phyloP scores from a whole-genome alignment of 2,329 filamentous ascomycete species.

The Hirsutella minnesotensis region DNA sequence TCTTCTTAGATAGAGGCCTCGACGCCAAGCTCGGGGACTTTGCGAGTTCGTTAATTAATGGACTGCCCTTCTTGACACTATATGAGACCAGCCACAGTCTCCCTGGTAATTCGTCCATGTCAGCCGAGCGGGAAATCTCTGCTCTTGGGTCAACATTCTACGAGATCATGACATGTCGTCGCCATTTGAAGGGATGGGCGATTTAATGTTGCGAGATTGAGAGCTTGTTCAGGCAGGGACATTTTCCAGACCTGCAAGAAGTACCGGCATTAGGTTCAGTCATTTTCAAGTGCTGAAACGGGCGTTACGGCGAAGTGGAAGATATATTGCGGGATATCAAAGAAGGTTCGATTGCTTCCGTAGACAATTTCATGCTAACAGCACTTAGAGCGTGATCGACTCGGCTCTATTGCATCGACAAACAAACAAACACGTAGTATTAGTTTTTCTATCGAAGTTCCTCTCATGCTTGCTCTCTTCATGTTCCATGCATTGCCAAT shows the following conservation, averaged over 20 bases:
- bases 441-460: not conserved
- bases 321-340: not conserved
- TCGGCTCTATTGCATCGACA: not conserved
- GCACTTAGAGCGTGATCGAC: not conserved
- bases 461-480: not conserved
- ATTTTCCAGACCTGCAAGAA: not conserved
- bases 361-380: not conserved
- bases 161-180: not conserved
- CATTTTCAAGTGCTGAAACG: not conserved
- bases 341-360: not conserved
- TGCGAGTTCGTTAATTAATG: conserved; percentile 4
- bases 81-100: conserved; percentile 3
- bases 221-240: not conserved
- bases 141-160: conserved; percentile 3
- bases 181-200: not conserved
- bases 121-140: conserved; percentile 2
- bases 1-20: conserved; percentile 2
- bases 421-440: not conserved
- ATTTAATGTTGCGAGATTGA: not conserved
- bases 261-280: not conserved
- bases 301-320: not conserved
- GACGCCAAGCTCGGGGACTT: conserved; percentile 3
- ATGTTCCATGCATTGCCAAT: not conserved
- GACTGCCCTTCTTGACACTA: not conserved
- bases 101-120: not conserved